Evolutionary conservation across 2,329 filamentous ascomycete species (phyloP), one percentile per base, ranked within the genome.

Genomic region (Alternaria longipes): DNA sequence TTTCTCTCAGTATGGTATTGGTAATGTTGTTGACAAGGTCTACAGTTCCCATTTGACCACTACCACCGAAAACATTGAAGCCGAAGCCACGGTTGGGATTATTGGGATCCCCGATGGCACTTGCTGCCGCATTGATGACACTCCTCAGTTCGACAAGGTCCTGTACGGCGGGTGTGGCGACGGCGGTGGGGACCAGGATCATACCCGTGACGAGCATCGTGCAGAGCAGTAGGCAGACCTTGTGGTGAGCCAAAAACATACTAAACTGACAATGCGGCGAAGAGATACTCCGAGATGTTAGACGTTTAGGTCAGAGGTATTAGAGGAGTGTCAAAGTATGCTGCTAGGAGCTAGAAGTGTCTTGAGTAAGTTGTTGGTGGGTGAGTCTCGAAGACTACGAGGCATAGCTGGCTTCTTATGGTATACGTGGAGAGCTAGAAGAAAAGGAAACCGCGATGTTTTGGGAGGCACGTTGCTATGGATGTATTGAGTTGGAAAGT

Each of bases 11-110:
- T 9, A 78, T 68, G 7, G 71, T 72, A 8, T 54, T 70, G 8
- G 74, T 78, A 51, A 78, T 69, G 52, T 78, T 79, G 54, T 69
- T 63, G 28, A 78, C 59, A 16, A 77, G 63, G 54, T 78, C 70
- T 3, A 74, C 75, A 18, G 75, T 78, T 28, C 72, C 69, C 60
- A 75, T 59, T 45, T 65, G 62, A 28, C 60, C 65, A 40, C 51
- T 60, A 24, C 56, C 50, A 22, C 56, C 61, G 9, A 67, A 47
- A 4, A 66, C 36, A 9, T 65, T 61, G 47, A 71, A 66, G 2
- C 74, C 72, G 68, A 71, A 77, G 44, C 69, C 71, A 22, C 65
- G 63, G 38, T 70, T 74, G 14, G 70, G 62, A 51, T 74, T 77
- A 12, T 73, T 69, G 9, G 62, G 63, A 6, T 66, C 64, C 18